phyloP scores from a whole-genome alignment of 116 monocot species.

The Phalaenopsis hybrid region DNA sequence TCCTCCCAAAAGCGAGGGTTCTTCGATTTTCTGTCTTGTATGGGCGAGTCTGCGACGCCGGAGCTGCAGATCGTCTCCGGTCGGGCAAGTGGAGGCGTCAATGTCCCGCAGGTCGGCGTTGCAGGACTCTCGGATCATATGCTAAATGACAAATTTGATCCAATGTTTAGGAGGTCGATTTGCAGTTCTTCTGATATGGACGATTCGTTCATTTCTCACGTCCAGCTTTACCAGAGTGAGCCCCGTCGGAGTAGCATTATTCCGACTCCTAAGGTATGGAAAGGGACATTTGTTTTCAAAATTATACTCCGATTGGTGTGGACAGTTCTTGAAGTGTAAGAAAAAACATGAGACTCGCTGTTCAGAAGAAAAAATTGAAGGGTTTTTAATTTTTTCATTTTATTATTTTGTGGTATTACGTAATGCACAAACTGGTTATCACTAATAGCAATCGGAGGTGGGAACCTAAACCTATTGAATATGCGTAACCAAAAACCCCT shows the following conservation, averaged over 20 bases:
- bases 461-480: background rate
- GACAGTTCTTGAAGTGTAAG: too few relatives aligned
- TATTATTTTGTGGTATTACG: background rate
- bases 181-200: background rate
- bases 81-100: background rate
- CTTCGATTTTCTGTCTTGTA: background rate
- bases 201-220: background rate
- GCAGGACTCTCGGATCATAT: background rate
- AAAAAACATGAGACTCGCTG: too few relatives aligned
- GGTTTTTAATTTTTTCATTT: background rate
- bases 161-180: background rate
- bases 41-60: background rate
- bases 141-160: background rate
- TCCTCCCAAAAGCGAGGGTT: background rate
- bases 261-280: background rate
- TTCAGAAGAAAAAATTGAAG: too few relatives aligned
- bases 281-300: background rate
- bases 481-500: background rate
- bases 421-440: background rate
- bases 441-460: background rate
- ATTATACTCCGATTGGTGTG: background rate
- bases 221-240: constrained; percentile 2
- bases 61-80: background rate
- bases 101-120: background rate
- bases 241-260: background rate